Evolutionary conservation across 306 rosid genomes (phyloP).

Genomic region (Erythrophleum fordii): DNA sequence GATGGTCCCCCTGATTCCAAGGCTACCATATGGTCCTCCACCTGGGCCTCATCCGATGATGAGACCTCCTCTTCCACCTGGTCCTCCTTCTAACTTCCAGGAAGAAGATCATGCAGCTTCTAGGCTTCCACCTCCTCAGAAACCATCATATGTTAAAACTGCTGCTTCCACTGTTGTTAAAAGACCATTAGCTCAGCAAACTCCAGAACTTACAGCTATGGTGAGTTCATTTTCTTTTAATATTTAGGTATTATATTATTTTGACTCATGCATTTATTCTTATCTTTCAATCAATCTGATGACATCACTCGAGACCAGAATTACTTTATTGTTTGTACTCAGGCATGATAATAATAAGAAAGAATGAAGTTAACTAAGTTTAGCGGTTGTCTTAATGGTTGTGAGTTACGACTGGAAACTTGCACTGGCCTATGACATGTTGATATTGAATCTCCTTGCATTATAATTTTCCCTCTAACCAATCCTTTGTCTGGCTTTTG

Average conservation of each 20-base stretch:
- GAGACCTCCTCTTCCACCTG: conserved; percentile 98
- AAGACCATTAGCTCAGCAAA: conserved; percentile 97
- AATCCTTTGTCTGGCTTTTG: conserved; percentile 22
- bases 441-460: neutral
- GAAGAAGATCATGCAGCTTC: conserved; percentile 55
- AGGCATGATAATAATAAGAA: neutral
- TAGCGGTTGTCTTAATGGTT: neutral
- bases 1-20: conserved; percentile 77
- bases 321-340: neutral
- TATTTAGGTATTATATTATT: no score
- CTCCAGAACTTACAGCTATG: conserved; percentile 96
- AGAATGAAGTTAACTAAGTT: neutral
- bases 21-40: conserved; percentile 94
- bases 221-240: conserved; percentile 53
- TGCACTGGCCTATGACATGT: neutral
- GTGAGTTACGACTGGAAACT: neutral
- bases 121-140: conserved; percentile 59
- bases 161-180: conserved; percentile 96
- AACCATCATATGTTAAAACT: conserved; percentile 91
- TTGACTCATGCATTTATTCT: conserved; percentile 18
- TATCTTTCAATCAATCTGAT: conserved; percentile 12
- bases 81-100: conserved; percentile 86
- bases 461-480: neutral
- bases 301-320: neutral
- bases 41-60: conserved; percentile 94